Conservation (phyloP, 768 basidiomycete genomes). For the Lanmaoa rubissima region DNA sequence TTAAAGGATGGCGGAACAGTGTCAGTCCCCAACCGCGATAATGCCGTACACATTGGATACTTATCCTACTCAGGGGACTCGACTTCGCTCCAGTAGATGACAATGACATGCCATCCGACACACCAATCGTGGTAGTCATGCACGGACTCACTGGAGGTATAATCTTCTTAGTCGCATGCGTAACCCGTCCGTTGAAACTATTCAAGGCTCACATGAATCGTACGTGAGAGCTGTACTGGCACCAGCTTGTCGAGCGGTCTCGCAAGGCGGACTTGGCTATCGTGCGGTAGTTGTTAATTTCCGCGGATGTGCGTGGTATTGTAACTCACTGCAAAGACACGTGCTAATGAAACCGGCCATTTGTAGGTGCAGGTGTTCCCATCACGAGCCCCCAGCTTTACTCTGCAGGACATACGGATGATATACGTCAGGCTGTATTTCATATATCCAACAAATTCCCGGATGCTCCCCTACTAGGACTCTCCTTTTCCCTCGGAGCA, state of each 20-base stretch:
- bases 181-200: constrained; percentile 3
- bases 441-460: constrained; percentile 75
- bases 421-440: constrained; percentile 77
- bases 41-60: background rate
- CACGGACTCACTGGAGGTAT: constrained; percentile 35
- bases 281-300: constrained; percentile 90
- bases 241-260: constrained; percentile 65
- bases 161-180: background rate
- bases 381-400: constrained; percentile 82
- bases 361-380: constrained; percentile 77
- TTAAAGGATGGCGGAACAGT: constrained; percentile 34
- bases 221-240: constrained; percentile 84
- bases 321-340: constrained; percentile 4
- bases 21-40: constrained; percentile 19
- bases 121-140: constrained; percentile 33
- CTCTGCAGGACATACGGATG: constrained; percentile 87
- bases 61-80: constrained; percentile 25
- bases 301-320: constrained; percentile 71
- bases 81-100: constrained; percentile 33
- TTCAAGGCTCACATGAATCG: constrained; percentile 79
- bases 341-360: constrained; percentile 13
- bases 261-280: constrained; percentile 86
- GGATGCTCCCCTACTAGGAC: constrained; percentile 74
- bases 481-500: constrained; percentile 94
- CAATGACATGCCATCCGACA: constrained; percentile 18